Evolutionary conservation across 108 stramenopile genomes (phyloP).

Genomic region (Aurantiochytrium sp.): DNA sequence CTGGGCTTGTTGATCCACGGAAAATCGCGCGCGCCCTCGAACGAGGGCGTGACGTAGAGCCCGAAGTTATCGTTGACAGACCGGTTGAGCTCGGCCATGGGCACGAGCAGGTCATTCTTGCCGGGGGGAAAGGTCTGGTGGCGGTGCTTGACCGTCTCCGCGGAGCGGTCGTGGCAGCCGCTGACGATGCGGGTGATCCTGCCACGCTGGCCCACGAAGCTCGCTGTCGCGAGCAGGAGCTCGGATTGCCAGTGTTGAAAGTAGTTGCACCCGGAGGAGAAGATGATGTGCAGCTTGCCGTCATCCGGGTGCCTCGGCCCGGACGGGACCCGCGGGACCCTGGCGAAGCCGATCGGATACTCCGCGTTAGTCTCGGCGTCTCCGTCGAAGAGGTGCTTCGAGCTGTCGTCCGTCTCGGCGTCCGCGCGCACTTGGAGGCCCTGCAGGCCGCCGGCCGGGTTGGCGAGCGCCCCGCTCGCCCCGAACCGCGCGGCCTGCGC

Average conservation of each 20-base stretch:
- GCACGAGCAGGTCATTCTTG: background rate
- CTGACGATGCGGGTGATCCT: conserved; percentile 17
- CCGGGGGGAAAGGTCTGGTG: conserved; percentile 3
- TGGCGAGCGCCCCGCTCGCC: no score
- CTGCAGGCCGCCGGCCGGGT: background rate
- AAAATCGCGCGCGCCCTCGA: background rate
- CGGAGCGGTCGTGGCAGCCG: background rate
- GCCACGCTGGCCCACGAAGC: background rate
- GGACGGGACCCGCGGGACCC: background rate
- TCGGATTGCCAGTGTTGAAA: conserved; percentile 27
- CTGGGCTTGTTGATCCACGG: conserved; percentile 31
- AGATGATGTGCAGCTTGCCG: conserved; percentile 22
- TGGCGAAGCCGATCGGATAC: background rate
- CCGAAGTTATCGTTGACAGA: background rate
- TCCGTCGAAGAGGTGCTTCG: no score
- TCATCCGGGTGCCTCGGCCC: background rate
- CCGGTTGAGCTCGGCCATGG: background rate
- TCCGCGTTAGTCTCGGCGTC: background rate
- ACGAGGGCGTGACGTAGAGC: background rate
- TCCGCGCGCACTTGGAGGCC: background rate
- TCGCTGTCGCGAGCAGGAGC: background rate
- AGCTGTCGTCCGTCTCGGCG: background rate
- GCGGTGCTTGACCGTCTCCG: background rate
- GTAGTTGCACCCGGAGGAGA: conserved; percentile 21
- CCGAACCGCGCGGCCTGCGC: background rate